Conservation (phyloP, 2,329 filamentous ascomycete genomes). For the Proliferodiscus dingleyae region DNA sequence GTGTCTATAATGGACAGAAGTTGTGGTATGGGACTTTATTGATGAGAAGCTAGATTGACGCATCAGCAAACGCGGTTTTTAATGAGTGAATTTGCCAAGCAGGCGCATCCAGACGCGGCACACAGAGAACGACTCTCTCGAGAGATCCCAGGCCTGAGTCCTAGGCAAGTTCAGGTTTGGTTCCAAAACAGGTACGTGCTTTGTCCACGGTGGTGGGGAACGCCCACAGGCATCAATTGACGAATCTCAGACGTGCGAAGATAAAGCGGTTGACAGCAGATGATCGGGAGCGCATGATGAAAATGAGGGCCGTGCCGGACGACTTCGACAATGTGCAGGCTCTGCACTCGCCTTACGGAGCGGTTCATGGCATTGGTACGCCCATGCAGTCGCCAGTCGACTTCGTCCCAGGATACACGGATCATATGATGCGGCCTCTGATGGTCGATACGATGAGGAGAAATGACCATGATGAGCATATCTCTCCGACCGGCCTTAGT, state of each 20-base stretch:
- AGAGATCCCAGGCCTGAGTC: constrained; percentile 87
- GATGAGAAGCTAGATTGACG: constrained; percentile 61
- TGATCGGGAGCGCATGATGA: constrained; percentile 66
- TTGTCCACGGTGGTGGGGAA: background rate
- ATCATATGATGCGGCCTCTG: constrained; percentile 55
- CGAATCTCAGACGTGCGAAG: constrained; percentile 55
- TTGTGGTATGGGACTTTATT: constrained; percentile 24
- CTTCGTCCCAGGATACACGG: constrained; percentile 44
- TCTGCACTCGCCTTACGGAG: constrained; percentile 62
- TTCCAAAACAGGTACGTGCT: constrained; percentile 84
- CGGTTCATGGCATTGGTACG: constrained; percentile 35
- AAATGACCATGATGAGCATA: constrained; percentile 57
- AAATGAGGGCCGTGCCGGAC: constrained; percentile 66
- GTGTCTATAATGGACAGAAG: background rate
- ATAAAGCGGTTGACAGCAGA: constrained; percentile 68
- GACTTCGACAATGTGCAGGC: constrained; percentile 68
- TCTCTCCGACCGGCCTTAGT: constrained; percentile 62
- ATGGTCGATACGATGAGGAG: constrained; percentile 65
- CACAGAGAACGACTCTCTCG: constrained; percentile 81
- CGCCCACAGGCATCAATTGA: constrained; percentile 5
- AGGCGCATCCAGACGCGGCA: constrained; percentile 88
- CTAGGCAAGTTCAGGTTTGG: constrained; percentile 94
- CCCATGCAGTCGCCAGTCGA: constrained; percentile 32
- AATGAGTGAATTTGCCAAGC: constrained; percentile 94
- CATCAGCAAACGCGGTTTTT: constrained; percentile 96